These are phyloP conservation scores for Suaeda aralocaspica DNA, from an alignment of 148 eudicot species.

Conservation along the genomic window DNA sequence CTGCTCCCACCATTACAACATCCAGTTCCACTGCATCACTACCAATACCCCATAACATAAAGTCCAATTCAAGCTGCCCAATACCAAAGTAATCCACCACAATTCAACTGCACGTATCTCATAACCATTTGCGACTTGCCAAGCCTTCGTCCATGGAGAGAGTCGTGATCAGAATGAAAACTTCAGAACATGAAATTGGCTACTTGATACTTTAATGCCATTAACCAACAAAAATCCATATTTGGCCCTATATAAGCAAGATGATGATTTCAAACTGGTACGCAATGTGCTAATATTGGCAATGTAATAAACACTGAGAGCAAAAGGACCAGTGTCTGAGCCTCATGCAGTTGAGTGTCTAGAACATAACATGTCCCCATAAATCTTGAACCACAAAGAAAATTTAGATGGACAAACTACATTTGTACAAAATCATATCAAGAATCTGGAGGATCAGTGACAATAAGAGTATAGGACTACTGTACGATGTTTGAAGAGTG, in stretches of 20 bases:
- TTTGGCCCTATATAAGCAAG: no score
- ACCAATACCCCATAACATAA: neutral
- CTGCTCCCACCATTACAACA: neutral
- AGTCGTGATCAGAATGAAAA: no score
- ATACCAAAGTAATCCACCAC: neutral
- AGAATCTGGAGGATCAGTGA: no score
- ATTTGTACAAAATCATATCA: no score
- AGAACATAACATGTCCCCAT: neutral
- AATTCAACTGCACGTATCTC: neutral
- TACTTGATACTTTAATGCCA: no score
- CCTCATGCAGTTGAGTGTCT: neutral
- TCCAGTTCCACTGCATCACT: neutral
- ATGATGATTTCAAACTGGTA: no score
- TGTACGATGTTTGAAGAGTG: no score
- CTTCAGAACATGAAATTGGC: no score
- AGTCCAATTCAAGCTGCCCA: neutral
- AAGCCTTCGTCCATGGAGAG: no score
- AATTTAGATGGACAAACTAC: neutral
- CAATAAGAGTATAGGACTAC: no score
- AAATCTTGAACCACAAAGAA: neutral
- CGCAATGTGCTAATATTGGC: neutral
- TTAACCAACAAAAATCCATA: no score
- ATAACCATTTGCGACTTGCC: no score
- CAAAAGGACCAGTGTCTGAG: neutral
- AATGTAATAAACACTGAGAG: neutral